Conservation (phyloP, 2,329 filamentous ascomycete genomes). For the Stylonectria norvegica region DNA sequence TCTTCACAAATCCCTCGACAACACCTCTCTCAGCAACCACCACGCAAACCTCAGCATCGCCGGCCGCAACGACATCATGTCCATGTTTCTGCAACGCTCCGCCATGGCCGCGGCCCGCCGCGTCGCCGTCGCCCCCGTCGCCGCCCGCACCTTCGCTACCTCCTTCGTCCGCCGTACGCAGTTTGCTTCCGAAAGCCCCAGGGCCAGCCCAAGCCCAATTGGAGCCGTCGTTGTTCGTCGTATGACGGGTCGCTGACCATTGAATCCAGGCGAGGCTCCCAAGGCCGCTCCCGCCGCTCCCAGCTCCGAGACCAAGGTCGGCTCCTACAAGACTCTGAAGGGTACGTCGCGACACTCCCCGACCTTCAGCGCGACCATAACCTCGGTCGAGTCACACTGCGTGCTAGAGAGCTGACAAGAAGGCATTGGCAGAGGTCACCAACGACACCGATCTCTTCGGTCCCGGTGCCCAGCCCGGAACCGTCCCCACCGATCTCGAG, state of each 20-base stretch:
- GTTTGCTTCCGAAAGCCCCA: constrained; percentile 21
- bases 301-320: constrained; percentile 44
- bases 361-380: constrained; percentile 11
- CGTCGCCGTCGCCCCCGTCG: constrained; percentile 49
- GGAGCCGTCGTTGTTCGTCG: constrained; percentile 16
- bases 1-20: constrained; percentile 47
- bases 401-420: constrained; percentile 20
- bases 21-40: constrained; percentile 28
- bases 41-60: constrained; percentile 19
- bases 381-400: constrained; percentile 23
- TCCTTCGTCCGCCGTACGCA: constrained; percentile 58
- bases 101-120: constrained; percentile 59
- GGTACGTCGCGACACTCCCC: constrained; percentile 40
- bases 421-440: constrained; percentile 67
- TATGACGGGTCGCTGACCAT: constrained; percentile 29
- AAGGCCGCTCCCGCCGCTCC: constrained; percentile 33
- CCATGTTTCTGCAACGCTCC: constrained; percentile 64
- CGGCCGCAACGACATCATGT: constrained; percentile 26
- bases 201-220: constrained; percentile 21
- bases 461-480: constrained; percentile 77
- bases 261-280: constrained; percentile 36
- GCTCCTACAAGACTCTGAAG: constrained; percentile 43
- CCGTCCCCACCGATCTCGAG: constrained; percentile 89
- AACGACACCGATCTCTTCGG: constrained; percentile 76
- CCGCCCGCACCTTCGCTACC: constrained; percentile 58